Evolutionary conservation across 352 stramenopile species (phyloP), one percentile per base, ranked within the genome.

Genomic region (Phytophthora megakarya): DNA sequence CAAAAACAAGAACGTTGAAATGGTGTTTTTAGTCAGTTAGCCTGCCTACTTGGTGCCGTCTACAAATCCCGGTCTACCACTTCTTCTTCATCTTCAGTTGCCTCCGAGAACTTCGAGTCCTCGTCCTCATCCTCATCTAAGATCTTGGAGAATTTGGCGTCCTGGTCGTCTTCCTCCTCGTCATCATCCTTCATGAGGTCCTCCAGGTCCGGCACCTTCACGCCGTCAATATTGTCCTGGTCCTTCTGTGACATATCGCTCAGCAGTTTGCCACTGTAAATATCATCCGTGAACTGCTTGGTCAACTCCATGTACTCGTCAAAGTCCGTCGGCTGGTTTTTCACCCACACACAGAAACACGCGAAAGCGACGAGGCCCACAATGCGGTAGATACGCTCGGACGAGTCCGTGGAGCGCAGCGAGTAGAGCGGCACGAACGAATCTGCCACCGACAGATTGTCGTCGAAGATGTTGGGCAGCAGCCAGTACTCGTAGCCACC

Each of bases 221-320:
- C 89, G 65, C 88, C 95, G 76, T 99, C 97, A 76, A 99, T 98
- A 76, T 98, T 97, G 73, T 99, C 96, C 73, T 98, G 98, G 66
- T 98, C 90, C 75, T 97, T 95, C 67, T 99, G 96, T 23, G 95
- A 98, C 68, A 99, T 98, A 76, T 99, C 97, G 37, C 92, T 97
- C 42, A 99, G 78, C 55, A 99, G 80, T 58, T 98, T 99, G 63
- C 97, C 97, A 30, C 95, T 97, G 86, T 99, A 99, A 63, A 99
- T 96, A 82, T 99, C 97, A 73, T 98, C 96, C 55, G 98, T 97
- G 72, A 99, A 99, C 76, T 99, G 97, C 72, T 98, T 98, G 65
- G 98, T 98, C 26, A 97, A 90, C 67, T 95, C 81, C 72, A 99
- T 98, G 84, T 99, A 99, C 5, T 97, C 96, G 88, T 99, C 97